Conservation (phyloP, 176 grass and related monocot species). For the Lolium rigidum region DNA sequence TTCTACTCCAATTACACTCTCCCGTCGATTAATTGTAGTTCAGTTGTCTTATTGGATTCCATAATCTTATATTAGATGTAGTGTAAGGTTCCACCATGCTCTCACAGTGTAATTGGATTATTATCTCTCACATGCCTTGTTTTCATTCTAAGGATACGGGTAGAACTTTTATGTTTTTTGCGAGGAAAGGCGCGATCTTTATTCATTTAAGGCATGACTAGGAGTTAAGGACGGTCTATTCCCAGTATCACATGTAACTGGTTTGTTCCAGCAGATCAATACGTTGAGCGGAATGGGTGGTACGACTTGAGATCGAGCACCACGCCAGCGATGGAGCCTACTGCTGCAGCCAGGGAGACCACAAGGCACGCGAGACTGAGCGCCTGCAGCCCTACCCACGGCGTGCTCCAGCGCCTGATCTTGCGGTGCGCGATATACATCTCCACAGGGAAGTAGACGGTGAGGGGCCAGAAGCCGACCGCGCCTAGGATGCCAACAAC, state of each 20-base stretch:
- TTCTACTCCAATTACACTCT: background rate
- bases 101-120: background rate
- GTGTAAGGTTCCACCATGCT: background rate
- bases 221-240: background rate
- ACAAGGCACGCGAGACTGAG: conserved; percentile 50
- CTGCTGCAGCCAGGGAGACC: conserved; percentile 55
- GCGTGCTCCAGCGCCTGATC: conserved; percentile 39
- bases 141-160: background rate
- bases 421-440: conserved; percentile 56
- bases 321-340: conserved; percentile 52
- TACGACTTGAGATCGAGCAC: conserved; percentile 56
- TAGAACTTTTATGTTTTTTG: background rate
- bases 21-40: background rate
- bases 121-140: background rate
- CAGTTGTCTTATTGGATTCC: background rate
- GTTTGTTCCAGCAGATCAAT: conserved; percentile 10
- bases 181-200: background rate
- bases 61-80: background rate
- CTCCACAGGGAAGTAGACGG: conserved; percentile 89
- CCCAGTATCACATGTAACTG: background rate
- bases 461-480: conserved; percentile 90
- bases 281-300: conserved; percentile 38
- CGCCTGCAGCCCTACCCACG: conserved; percentile 45
- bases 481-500: conserved; percentile 68
- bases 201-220: background rate